phyloP scores from a whole-genome alignment of 306 rosid genomes.

The Senna tora region DNA sequence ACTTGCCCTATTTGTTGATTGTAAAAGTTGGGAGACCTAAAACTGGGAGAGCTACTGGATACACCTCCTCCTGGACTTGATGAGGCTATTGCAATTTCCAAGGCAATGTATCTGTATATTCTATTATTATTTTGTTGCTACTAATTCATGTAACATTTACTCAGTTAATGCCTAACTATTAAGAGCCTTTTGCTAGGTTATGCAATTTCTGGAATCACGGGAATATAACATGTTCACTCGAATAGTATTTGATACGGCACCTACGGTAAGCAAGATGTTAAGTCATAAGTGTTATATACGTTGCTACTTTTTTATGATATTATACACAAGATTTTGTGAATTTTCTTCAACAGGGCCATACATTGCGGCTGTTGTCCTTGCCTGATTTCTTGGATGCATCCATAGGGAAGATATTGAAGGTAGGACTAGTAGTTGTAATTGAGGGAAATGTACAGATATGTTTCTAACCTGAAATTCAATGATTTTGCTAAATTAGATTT shows the following conservation, averaged over 20 bases:
- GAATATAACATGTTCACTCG: conserved; percentile 90
- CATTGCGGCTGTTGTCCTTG: conserved; percentile 81
- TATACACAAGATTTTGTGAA: background rate
- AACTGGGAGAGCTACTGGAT: conserved; percentile 92
- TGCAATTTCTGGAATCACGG: conserved; percentile 87
- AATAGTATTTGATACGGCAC: conserved; percentile 93
- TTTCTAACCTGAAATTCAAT: conserved; percentile 8
- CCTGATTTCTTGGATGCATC: conserved; percentile 98
- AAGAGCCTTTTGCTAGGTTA: conserved; percentile 67
- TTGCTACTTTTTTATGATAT: background rate
- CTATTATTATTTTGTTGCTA: conserved; percentile 24
- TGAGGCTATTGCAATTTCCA: conserved; percentile 97
- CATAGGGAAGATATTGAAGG: conserved; percentile 91
- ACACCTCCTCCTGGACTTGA: conserved; percentile 99
- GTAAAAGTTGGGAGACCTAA: conserved; percentile 84
- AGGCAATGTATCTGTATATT: conserved; percentile 52
- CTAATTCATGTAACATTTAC: conserved; percentile 8
- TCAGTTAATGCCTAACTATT: conserved; percentile 27
- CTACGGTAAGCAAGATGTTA: conserved; percentile 68
- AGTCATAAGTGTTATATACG: conserved; percentile 4
- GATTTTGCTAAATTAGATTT: background rate
- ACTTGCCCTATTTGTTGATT: conserved; percentile 30
- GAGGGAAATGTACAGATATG: conserved; percentile 6
- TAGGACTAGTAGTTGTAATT: conserved; percentile 33
- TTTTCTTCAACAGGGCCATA: conserved; percentile 79